Conservation (phyloP, 164 flowering plant genomes). For the Cinnamomum micranthum region DNA sequence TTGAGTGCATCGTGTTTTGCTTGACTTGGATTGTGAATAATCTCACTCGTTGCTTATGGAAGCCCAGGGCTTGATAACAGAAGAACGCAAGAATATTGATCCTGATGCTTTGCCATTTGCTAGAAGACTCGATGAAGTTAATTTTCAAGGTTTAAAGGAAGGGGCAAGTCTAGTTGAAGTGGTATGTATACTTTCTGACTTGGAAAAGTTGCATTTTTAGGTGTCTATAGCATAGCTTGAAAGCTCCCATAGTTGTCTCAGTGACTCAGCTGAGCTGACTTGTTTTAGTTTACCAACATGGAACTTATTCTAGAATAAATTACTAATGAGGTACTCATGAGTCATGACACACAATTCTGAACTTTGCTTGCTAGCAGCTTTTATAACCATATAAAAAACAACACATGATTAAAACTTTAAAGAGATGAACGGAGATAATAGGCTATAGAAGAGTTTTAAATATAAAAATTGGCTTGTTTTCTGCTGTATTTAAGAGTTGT, state of each 20-base stretch:
- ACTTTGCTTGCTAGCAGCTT: conserved; percentile 3
- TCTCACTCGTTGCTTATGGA: not conserved
- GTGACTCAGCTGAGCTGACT: not conserved
- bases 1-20: not conserved
- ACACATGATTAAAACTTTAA: too few relatives aligned
- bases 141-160: conserved; percentile 72
- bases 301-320: not conserved
- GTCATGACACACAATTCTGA: not conserved
- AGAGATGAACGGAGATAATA: too few relatives aligned
- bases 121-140: conserved; percentile 62
- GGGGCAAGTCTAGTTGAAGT: conserved; percentile 92
- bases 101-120: conserved; percentile 89
- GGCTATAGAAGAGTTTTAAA: too few relatives aligned
- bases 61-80: conserved; percentile 80
- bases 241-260: not conserved
- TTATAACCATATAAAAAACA: too few relatives aligned
- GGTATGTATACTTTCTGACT: conserved; percentile 35
- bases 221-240: not conserved
- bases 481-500: too few relatives aligned
- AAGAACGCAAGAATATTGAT: conserved; percentile 74
- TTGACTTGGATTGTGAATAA: not conserved
- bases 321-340: not conserved
- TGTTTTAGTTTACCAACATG: not conserved
- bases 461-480: too few relatives aligned
- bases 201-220: not conserved